These are phyloP conservation scores for Fennellomyces sp. DNA, from an alignment of 371 early-diverging fungal genomes.

Conservation along the genomic window DNA sequence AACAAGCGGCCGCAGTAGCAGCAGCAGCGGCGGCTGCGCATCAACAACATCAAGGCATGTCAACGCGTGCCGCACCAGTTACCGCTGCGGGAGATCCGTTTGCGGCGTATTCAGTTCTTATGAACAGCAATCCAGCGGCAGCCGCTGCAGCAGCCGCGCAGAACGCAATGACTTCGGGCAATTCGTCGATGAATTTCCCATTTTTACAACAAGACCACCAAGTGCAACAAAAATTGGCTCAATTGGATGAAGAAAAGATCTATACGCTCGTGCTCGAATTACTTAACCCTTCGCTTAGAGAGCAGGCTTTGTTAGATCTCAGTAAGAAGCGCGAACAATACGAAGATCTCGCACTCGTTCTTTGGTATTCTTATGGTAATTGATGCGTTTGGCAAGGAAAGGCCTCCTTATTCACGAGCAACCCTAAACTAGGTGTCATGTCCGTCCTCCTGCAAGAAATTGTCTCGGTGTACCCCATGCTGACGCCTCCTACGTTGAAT, in stretches of 20 bases:
- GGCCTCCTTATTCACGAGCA: neutral
- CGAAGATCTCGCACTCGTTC: slow-evolving; percentile 91
- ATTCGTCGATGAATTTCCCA: slow-evolving; percentile 18
- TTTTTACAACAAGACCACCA: slow-evolving; percentile 34
- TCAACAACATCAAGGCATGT: slow-evolving; percentile 19
- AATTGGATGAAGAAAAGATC: slow-evolving; percentile 78
- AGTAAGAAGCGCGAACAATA: slow-evolving; percentile 94
- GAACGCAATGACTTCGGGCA: slow-evolving; percentile 10
- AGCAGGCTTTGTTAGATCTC: slow-evolving; percentile 89
- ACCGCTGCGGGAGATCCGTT: slow-evolving; percentile 14
- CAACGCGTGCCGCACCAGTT: slow-evolving; percentile 5
- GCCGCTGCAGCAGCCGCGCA: slow-evolving; percentile 15
- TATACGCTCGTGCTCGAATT: slow-evolving; percentile 89
- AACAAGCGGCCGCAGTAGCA: slow-evolving; percentile 27
- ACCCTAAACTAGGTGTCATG: slow-evolving; percentile 76
- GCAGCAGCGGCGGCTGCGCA: slow-evolving; percentile 23
- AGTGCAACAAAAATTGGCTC: slow-evolving; percentile 50
- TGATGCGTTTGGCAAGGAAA: neutral
- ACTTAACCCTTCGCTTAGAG: slow-evolving; percentile 76
- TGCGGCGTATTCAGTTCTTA: slow-evolving; percentile 18
- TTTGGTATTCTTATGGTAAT: slow-evolving; percentile 96
- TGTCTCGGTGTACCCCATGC: slow-evolving; percentile 88
- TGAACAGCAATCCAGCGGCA: slow-evolving; percentile 20
- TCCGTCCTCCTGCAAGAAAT: slow-evolving; percentile 94
- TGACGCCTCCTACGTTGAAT: slow-evolving; percentile 88